Conservation (phyloP, 306 rosid species). For the Ormosia emarginata region DNA sequence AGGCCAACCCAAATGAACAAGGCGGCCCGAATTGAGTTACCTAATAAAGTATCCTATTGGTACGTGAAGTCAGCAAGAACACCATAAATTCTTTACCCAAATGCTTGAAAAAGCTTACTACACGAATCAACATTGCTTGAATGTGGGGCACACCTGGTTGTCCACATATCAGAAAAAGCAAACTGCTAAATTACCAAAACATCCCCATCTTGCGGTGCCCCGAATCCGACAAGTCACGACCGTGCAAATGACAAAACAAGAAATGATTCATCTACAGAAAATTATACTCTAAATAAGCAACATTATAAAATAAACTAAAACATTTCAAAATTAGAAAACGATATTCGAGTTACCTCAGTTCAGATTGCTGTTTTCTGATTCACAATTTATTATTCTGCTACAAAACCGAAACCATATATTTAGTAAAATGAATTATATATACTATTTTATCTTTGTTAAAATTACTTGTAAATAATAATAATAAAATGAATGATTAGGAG, state of each 20-base stretch:
- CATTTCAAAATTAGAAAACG: not conserved
- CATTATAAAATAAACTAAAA: not conserved
- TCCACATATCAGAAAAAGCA: slow-evolving; percentile 24
- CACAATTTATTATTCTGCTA: not conserved
- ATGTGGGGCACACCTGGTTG: not conserved
- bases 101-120: not conserved
- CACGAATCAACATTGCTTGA: not conserved
- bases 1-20: no score
- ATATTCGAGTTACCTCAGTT: not conserved
- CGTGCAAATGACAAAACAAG: not conserved
- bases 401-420: not conserved
- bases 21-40: no score
- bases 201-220: slow-evolving; percentile 3
- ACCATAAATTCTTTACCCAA: slow-evolving; percentile 27
- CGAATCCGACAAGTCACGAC: not conserved
- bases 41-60: not conserved
- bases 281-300: not conserved
- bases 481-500: not conserved
- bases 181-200: slow-evolving; percentile 26
- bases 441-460: not conserved
- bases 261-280: not conserved
- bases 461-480: not conserved
- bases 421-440: not conserved
- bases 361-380: not conserved
- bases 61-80: slow-evolving; percentile 7